Conservation (phyloP, 2,329 filamentous ascomycete species). For the Colletotrichum horii region DNA sequence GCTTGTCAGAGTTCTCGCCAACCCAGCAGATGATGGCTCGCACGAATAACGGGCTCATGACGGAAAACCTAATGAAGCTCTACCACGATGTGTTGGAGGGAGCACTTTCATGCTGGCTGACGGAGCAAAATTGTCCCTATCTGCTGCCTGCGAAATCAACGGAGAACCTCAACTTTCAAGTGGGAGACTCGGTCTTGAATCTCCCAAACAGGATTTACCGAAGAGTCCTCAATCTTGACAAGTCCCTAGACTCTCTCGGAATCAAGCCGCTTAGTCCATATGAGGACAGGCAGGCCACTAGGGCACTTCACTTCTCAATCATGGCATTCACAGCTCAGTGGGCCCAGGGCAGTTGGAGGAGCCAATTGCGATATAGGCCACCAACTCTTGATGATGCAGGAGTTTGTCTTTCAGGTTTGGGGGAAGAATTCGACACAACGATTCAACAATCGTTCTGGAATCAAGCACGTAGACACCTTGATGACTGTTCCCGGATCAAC, state of each 20-base stretch:
- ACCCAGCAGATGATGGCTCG: slow-evolving; percentile 28
- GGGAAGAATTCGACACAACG: slow-evolving; percentile 41
- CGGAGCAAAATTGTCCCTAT: slow-evolving; percentile 58
- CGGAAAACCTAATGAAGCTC: slow-evolving; percentile 49
- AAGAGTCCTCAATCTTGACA: slow-evolving; percentile 53
- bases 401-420: not conserved
- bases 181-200: slow-evolving; percentile 45
- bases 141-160: not conserved
- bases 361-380: not conserved
- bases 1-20: slow-evolving; percentile 17
- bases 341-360: slow-evolving; percentile 41
- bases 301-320: slow-evolving; percentile 52
- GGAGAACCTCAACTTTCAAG: not conserved
- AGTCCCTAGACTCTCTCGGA: slow-evolving; percentile 41
- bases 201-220: slow-evolving; percentile 45
- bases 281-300: slow-evolving; percentile 48
- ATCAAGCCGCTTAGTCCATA: slow-evolving; percentile 42
- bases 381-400: slow-evolving; percentile 18
- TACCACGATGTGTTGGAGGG: slow-evolving; percentile 61
- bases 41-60: slow-evolving; percentile 41
- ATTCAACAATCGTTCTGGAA: slow-evolving; percentile 43
- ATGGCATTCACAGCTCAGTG: slow-evolving; percentile 60
- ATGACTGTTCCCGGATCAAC: slow-evolving; percentile 38
- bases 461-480: slow-evolving; percentile 39
- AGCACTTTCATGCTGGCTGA: slow-evolving; percentile 58